Evolutionary conservation across 2,329 filamentous ascomycete genomes (phyloP).

Genomic region (Endothia cerciana): DNA sequence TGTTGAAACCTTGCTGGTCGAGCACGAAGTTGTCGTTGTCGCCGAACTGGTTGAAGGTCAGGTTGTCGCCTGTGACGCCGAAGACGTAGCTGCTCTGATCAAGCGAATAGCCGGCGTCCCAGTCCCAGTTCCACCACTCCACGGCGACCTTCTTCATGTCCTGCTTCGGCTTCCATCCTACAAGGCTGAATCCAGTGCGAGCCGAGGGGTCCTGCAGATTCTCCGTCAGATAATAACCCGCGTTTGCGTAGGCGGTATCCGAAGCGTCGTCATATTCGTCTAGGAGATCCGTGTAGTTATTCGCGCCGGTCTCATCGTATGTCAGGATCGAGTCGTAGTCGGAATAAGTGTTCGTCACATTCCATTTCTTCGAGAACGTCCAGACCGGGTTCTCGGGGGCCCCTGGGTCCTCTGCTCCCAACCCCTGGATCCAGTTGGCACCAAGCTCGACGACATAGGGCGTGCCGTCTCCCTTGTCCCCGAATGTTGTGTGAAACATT

Average conservation of each 20-base stretch:
- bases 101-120: constrained; percentile 61
- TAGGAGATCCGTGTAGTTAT: constrained; percentile 55
- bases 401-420: constrained; percentile 34
- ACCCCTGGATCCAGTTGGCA: constrained; percentile 63
- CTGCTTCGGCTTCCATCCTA: constrained; percentile 63
- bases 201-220: constrained; percentile 65
- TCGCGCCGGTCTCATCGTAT: constrained; percentile 60
- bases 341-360: constrained; percentile 59
- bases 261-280: constrained; percentile 54
- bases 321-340: constrained; percentile 62
- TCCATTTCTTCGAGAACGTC: constrained; percentile 63
- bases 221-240: constrained; percentile 59
- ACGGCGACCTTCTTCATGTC: constrained; percentile 61
- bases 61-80: constrained; percentile 59
- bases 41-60: constrained; percentile 66
- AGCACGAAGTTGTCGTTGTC: constrained; percentile 64
- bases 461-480: constrained; percentile 50
- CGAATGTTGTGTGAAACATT: constrained; percentile 61
- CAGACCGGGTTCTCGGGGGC: constrained; percentile 64
- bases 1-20: constrained; percentile 65
- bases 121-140: constrained; percentile 64
- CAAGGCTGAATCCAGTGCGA: constrained; percentile 62
- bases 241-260: constrained; percentile 50
- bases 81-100: constrained; percentile 61
- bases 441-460: constrained; percentile 66